phyloP scores from a whole-genome alignment of 305 asterid genomes.

The Fraxinus greggii region DNA sequence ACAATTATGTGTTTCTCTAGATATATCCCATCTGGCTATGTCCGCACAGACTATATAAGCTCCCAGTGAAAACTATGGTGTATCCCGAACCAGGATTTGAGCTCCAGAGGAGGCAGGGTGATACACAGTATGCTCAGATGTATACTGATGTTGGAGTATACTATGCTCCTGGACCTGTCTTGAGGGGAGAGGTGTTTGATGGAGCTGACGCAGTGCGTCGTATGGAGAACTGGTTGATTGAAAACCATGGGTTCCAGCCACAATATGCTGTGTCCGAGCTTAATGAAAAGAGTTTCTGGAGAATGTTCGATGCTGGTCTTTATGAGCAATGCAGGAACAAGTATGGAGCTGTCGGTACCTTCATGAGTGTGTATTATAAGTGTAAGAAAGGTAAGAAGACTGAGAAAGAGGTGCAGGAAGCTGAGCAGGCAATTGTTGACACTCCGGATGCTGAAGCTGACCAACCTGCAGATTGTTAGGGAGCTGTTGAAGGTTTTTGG shows the following conservation, averaged over 20 bases:
- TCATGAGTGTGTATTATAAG: conserved; percentile 94
- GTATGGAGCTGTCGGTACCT: conserved; percentile 85
- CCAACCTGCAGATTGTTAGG: conserved; percentile 27
- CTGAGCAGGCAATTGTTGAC: conserved; percentile 81
- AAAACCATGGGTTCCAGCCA: conserved; percentile 91
- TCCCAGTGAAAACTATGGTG: conserved; percentile 77
- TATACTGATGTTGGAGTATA: conserved; percentile 87
- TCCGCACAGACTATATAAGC: conserved; percentile 80
- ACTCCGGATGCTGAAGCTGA: conserved; percentile 66
- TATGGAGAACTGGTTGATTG: conserved; percentile 86
- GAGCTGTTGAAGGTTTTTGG: conserved; percentile 10
- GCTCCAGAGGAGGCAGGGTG: conserved; percentile 78
- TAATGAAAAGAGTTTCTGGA: conserved; percentile 88
- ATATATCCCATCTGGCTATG: conserved; percentile 95
- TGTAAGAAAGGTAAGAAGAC: conserved; percentile 97
- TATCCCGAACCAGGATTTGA: conserved; percentile 94
- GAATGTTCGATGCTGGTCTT: conserved; percentile 89
- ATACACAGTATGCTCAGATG: conserved; percentile 84
- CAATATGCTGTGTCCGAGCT: conserved; percentile 94
- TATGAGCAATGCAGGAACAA: conserved; percentile 81
- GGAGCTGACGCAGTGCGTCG: conserved; percentile 77
- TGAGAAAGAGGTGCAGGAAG: conserved; percentile 97
- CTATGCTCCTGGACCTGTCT: conserved; percentile 87
- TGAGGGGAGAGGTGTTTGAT: conserved; percentile 85
- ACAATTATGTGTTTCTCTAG: conserved; percentile 36